A percentile compares a stretch with the other conserved stretches of the same genome.
Evolutionary conservation across 2,329 filamentous ascomycete species (phyloP).

Genomic region (Fusarium hainanense): DNA sequence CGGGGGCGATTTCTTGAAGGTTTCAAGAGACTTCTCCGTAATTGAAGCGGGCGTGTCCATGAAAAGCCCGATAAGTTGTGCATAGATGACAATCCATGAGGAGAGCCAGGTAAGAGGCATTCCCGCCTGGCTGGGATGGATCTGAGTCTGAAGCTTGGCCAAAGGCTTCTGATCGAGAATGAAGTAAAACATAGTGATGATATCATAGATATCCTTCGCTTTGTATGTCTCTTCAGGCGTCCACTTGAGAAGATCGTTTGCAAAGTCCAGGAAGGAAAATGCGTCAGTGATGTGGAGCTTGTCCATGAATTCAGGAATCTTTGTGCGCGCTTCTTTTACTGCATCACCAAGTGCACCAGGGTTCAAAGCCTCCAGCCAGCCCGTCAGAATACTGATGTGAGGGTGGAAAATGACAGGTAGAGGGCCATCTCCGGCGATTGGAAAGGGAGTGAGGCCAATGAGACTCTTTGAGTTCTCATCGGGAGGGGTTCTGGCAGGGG

Average conservation of each 20-base stretch:
- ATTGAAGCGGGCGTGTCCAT: slow-evolving; percentile 5
- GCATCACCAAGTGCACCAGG: slow-evolving; percentile 9
- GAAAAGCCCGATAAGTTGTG: slow-evolving; percentile 14
- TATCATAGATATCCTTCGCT: slow-evolving; percentile 12
- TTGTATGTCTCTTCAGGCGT: background rate
- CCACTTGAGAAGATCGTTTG: slow-evolving; percentile 17
- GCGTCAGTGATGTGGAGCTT: slow-evolving; percentile 11
- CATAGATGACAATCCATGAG: slow-evolving; percentile 14
- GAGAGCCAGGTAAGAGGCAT: slow-evolving; percentile 11
- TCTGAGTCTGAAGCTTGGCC: background rate
- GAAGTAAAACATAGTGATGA: slow-evolving; percentile 12
- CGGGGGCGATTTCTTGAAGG: slow-evolving; percentile 10
- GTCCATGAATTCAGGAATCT: slow-evolving; percentile 16
- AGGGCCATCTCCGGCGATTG: background rate
- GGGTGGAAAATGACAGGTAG: background rate
- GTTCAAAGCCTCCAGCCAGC: background rate
- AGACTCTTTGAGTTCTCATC: slow-evolving; percentile 1
- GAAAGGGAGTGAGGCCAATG: background rate
- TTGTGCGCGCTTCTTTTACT: background rate
- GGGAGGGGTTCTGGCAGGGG: background rate
- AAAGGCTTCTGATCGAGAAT: slow-evolving; percentile 6
- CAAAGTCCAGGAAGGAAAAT: slow-evolving; percentile 10
- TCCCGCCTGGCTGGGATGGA: background rate
- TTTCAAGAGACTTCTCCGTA: background rate
- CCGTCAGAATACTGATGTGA: background rate